Conservation (phyloP, 345 rosid species). For the Trapa bicornis region DNA sequence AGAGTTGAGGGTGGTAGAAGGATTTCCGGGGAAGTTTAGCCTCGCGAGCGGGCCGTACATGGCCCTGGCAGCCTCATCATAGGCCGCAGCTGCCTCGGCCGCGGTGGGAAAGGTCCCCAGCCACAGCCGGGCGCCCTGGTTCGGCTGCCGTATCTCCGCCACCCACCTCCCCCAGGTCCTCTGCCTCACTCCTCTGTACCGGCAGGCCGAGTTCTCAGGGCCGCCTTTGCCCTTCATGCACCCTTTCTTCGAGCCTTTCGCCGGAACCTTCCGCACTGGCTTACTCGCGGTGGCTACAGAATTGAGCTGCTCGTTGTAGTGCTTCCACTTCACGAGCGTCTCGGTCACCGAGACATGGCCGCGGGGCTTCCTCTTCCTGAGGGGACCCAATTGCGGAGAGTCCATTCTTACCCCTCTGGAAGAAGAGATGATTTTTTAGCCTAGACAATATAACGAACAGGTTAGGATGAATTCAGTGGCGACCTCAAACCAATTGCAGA, state of each 20-base stretch:
- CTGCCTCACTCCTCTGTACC: constrained; percentile 76
- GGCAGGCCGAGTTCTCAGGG: constrained; percentile 46
- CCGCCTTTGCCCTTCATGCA: constrained; percentile 98
- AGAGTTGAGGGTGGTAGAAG: constrained; percentile 10
- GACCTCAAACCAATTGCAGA: neutral
- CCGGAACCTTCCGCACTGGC: constrained; percentile 31
- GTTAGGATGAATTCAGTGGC: no score
- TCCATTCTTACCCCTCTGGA: constrained; percentile 6
- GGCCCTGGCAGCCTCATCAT: constrained; percentile 65
- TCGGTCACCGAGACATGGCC: constrained; percentile 32
- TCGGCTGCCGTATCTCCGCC: constrained; percentile 81
- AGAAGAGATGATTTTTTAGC: no score
- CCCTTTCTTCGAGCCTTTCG: constrained; percentile 68
- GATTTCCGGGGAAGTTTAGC: constrained; percentile 35
- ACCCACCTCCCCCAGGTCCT: constrained; percentile 96
- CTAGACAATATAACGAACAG: no score
- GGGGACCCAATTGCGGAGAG: constrained; percentile 7
- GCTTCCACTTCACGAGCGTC: constrained; percentile 56
- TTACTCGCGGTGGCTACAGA: constrained; percentile 13
- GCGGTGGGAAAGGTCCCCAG: constrained; percentile 72
- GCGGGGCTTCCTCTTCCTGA: constrained; percentile 46
- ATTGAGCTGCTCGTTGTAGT: constrained; percentile 25
- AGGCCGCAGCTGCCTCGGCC: constrained; percentile 64
- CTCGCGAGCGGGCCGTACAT: constrained; percentile 56
- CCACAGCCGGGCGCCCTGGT: constrained; percentile 55